Evolutionary conservation across 2,329 filamentous ascomycete species (phyloP).

Genomic region (Zymoseptoria tritici): DNA sequence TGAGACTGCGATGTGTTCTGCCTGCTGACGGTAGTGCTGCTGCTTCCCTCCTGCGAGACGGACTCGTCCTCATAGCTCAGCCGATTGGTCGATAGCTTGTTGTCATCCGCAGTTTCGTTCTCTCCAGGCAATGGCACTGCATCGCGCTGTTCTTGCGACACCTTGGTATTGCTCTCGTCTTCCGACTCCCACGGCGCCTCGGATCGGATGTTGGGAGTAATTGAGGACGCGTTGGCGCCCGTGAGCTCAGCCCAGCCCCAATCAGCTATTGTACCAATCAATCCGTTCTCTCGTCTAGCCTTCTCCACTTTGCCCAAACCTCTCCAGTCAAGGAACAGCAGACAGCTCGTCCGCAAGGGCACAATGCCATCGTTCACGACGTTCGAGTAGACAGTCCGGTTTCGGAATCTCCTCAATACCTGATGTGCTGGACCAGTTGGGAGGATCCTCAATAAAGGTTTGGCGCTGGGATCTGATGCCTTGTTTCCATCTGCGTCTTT

Average conservation of each 20-base stretch:
- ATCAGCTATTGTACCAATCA: slow-evolving; percentile 85
- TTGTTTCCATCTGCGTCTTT: slow-evolving; percentile 40
- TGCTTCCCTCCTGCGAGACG: slow-evolving; percentile 31
- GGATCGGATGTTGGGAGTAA: slow-evolving; percentile 27
- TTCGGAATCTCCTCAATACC: slow-evolving; percentile 79
- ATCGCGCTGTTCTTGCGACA: slow-evolving; percentile 21
- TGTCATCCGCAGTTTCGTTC: slow-evolving; percentile 59
- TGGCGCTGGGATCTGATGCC: slow-evolving; percentile 66
- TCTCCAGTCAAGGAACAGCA: slow-evolving; percentile 96
- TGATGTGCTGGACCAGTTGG: slow-evolving; percentile 86
- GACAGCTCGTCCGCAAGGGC: slow-evolving; percentile 83
- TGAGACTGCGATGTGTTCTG: slow-evolving; percentile 10
- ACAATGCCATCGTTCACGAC: slow-evolving; percentile 98
- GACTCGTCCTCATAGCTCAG: slow-evolving; percentile 36
- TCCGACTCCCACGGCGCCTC: slow-evolving; percentile 16
- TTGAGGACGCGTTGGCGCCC: slow-evolving; percentile 55
- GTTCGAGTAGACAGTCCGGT: slow-evolving; percentile 89
- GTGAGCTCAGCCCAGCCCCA: slow-evolving; percentile 95
- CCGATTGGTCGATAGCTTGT: slow-evolving; percentile 19
- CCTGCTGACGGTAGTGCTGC: slow-evolving; percentile 1
- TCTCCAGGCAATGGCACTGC: slow-evolving; percentile 64
- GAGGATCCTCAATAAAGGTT: slow-evolving; percentile 79
- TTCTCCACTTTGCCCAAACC: slow-evolving; percentile 91
- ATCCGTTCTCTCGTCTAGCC: slow-evolving; percentile 79
- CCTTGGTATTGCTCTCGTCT: slow-evolving; percentile 9